Evolutionary conservation across 805 yeast species (phyloP).

Genomic region (Candida insectorum): DNA sequence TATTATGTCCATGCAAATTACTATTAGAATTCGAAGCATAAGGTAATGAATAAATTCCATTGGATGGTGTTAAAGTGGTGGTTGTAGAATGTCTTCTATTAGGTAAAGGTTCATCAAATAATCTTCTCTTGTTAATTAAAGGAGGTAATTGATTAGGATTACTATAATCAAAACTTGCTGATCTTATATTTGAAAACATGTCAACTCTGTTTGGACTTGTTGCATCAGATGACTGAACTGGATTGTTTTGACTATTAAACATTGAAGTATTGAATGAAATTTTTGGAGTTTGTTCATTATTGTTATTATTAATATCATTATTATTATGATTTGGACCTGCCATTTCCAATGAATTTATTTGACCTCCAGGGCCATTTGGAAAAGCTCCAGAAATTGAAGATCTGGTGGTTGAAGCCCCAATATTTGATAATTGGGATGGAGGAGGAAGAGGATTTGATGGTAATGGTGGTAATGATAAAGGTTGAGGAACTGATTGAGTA

Average conservation of each 20-base stretch:
- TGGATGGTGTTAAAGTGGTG: conserved; percentile 10
- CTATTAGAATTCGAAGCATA: conserved; percentile 6
- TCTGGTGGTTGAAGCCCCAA: too few species aligned
- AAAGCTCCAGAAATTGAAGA: too few species aligned
- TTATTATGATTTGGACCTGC: not conserved
- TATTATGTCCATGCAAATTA: conserved; percentile 17
- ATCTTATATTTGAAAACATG: conserved; percentile 12
- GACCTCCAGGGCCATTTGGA: conserved; percentile 1
- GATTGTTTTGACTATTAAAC: conserved; percentile 21
- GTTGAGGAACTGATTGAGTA: not conserved
- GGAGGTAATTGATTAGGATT: conserved; percentile 16
- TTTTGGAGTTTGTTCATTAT: conserved; percentile 16
- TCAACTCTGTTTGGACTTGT: conserved; percentile 5
- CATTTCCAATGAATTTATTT: not conserved
- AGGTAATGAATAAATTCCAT: conserved; percentile 7
- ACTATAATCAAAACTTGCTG: conserved; percentile 24
- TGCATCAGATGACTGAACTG: conserved; percentile 5
- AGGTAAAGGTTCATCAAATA: conserved; percentile 22
- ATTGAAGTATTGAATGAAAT: conserved; percentile 42
- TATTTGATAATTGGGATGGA: not conserved
- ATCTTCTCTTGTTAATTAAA: conserved; percentile 20
- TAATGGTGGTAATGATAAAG: not conserved
- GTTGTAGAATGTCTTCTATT: conserved; percentile 26
- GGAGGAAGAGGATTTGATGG: not conserved
- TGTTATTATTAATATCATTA: not conserved